Base-by-base conservation (phyloP, 805 yeast species). In the Priceomyces medius region DNA sequence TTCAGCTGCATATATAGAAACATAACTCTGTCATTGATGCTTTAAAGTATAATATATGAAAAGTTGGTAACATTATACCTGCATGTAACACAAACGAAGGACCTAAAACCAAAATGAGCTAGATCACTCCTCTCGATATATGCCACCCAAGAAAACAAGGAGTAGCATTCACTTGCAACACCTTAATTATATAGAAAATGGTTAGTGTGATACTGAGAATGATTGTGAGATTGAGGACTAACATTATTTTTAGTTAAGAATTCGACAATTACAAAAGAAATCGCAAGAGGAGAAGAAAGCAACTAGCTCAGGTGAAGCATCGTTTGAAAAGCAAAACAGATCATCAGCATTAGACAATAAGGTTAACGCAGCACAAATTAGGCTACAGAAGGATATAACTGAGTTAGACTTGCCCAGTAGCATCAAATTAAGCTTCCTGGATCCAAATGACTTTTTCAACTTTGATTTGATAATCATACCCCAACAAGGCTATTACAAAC, bases 381-480 rank as follows among this genome's bases (percentile, higher is more conserved):
- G 96, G 37, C 78, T 84, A 14, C 90, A 86, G 53, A 84, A 83
- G 55, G 88, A 88, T 58, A 61, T 88, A 35, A 78, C 83, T 7
- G 95, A 85, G 55, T 68, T 86, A 42, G 78, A 77, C 40, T 65
- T 81, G 40, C 89, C 88, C 13, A 48, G 66, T 41, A 80, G 80
- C 42, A 83, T 76, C 64, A 63, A 63, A 53, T 66, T 78, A 34
- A 66, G 50, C 26, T 76, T 74, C 46, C 77, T 80, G 10, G 71
- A 80, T 47, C 70, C 79, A 10, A 61, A 66, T 18, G 79, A 82
- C 55, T 71, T 83, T 37, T 77, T 85, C 77, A 69, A 77, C 43
- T 83, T 88, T 53, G 66, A 68, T 34, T 71, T 88, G 12, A 48
- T 56, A 6, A 74, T 87, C 13, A 56, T 49, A 16, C 96, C 96